Base-by-base conservation (phyloP, 2,329 filamentous ascomycete genomes). In the Pseudocercospora pini-densiflorae region DNA sequence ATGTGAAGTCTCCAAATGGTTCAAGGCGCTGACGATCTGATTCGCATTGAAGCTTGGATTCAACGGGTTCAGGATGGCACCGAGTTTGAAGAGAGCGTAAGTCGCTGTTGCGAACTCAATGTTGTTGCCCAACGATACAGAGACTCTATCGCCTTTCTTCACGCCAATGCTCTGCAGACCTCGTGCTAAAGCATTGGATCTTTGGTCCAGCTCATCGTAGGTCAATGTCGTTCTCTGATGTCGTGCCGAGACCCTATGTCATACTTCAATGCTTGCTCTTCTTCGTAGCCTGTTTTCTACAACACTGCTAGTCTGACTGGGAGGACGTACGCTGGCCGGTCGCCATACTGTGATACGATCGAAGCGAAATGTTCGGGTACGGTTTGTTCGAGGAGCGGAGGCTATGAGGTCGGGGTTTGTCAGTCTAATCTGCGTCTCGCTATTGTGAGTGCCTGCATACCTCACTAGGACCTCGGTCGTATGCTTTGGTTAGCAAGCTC, bases 21-120 rank as follows among this genome's bases (percentile, higher is more conserved):
- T 85, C 29, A 98, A 83, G 0, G 94, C 94, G 2, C 92, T 87
- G 5, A 88, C 83, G 8, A 98, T 88, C 81, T 98, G 95, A 5
- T 82, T 79, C 3, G 88, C 84, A 72, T 93, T 97, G 83, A 98
- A 98, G 1, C 88, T 90, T 21, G 94, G 94, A 77, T 99, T 98
- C 24, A 98, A 81, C 0, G 94, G 95, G n/a, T 97, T 88, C 68
- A 98, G 83, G 59, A 98, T 88, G 24, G 92, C 94, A n/a, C 95
- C 95, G 9, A 98, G 86, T 79, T 98, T 98, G 83, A 94, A 97
- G 62, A 95, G 79, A 0, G 94, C 94, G 79, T 98, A 98, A 5
- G 91, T 94, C 21, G 95, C 85, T 59, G 90, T 89, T 2, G 92
- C 92, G 77, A 92, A 94, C 78, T 97, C 93, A 72, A 90, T 83